These are phyloP conservation scores for Paspalum notatum DNA, from an alignment of 176 grass and related monocot genomes.

Conservation along the genomic window DNA sequence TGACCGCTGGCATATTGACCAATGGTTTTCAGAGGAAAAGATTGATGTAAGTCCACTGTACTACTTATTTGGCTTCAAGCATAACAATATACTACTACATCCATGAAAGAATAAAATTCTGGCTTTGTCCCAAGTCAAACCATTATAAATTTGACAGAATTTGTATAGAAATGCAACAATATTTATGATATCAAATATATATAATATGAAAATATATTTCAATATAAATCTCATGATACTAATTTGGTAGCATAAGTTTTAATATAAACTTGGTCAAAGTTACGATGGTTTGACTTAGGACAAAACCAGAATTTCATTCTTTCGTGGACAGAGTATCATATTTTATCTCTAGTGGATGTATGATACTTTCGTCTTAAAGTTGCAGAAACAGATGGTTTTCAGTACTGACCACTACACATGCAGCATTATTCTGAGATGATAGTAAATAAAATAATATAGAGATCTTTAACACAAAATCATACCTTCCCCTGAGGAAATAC, in stretches of 20 bases:
- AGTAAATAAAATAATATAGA: background rate
- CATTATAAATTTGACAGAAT: too few relatives aligned
- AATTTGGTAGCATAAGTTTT: too few relatives aligned
- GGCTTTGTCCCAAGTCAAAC: too few relatives aligned
- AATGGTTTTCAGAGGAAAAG: background rate
- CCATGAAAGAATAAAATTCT: too few relatives aligned
- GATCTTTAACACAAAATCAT: conserved; percentile 32
- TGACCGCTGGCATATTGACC: conserved; percentile 5
- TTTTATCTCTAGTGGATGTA: background rate
- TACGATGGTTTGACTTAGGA: too few relatives aligned
- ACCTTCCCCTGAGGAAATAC: conserved; percentile 91
- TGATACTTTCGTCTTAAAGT: background rate
- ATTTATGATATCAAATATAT: too few relatives aligned
- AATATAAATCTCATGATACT: too few relatives aligned
- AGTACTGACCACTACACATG: conserved; percentile 15
- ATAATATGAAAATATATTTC: too few relatives aligned
- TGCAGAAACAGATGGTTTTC: conserved; percentile 25
- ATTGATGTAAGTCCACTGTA: background rate
- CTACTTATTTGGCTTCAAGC: conserved; percentile 10
- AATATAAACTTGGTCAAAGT: too few relatives aligned
- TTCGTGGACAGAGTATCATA: background rate
- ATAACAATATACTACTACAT: background rate
- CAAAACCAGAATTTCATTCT: background rate
- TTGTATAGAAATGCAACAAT: too few relatives aligned
- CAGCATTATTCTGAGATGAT: conserved; percentile 11